Evolutionary conservation across 805 yeast genomes (phyloP).

Genomic region (Candida saitoana): DNA sequence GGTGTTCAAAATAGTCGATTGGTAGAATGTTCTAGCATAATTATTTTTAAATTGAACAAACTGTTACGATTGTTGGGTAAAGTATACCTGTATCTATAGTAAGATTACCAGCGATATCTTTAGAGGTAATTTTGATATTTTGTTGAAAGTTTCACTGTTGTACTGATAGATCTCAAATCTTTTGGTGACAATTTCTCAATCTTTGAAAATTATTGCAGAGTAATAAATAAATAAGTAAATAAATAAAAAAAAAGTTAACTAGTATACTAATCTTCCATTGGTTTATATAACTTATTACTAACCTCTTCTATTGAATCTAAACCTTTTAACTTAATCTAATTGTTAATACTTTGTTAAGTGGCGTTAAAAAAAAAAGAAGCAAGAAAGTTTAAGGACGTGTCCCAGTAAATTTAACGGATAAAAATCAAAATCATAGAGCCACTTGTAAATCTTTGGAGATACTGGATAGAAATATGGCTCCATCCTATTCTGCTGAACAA

Average conservation of each 20-base stretch:
- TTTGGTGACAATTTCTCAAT: too few species aligned
- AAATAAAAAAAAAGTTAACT: not conserved
- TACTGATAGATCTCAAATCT: too few species aligned
- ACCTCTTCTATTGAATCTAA: not conserved
- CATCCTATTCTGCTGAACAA: constrained; percentile 51
- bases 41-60: too few species aligned
- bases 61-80: too few species aligned
- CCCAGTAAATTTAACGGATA: not conserved
- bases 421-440: not conserved
- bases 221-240: not conserved
- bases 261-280: not conserved
- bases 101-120: too few species aligned
- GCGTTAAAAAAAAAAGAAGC: not conserved
- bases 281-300: too few species aligned
- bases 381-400: not conserved
- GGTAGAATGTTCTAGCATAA: too few species aligned
- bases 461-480: not conserved
- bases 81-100: too few species aligned
- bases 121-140: too few species aligned
- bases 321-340: not conserved
- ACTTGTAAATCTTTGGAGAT: not conserved
- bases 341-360: not conserved
- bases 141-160: too few species aligned
- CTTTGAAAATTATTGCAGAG: not conserved
- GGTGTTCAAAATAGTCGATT: too few species aligned